Evolutionary conservation across 176 grass and related monocot species (phyloP), one percentile per base, ranked within the genome.

Genomic region (Bothriochloa decipiens): DNA sequence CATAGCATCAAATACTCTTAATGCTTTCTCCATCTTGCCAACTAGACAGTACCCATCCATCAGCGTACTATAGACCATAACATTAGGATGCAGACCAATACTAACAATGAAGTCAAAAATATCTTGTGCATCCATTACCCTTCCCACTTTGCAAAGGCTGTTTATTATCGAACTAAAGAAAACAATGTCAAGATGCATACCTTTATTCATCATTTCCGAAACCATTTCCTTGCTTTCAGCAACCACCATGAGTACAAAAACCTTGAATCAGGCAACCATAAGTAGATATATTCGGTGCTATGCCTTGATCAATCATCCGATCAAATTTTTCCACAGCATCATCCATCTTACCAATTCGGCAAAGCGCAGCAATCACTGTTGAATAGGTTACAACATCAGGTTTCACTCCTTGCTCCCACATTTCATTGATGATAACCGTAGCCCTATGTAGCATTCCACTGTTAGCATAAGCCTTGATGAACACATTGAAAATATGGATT

Each of bases 381-480:
- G 1, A 29, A 29, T 53, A 89, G 45, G 43, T 77, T 39, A 85
- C 64, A 1, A 33, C 8, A 65, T 65, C 4, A 1, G 71, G 88
- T 1, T 2, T 23, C 18, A 82, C 5, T 65, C 88, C 83, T 60
- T 76, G 22, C 6, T 72, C 36, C 64, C 10, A 4, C 70, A 85
- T 85, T 32, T 36, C 25, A 63, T 81, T 8, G 13, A 77, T 20
- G 6, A 82, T 49, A 33, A 41, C 1, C 53, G 29, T 28, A 50
- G 71, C 77, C 40, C 55, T 3, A 43, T 82, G 25, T 4, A 89
- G 14, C 16, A 27, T 58, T 33, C 72, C 72, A 50, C 20, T 6
- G 6, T 40, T 20, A 42, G 74, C 60, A 76, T 81, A 82, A 41
- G 22, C 87, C 37, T 77, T 58, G 26, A 89, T 61, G 11, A 82